phyloP scores from a whole-genome alignment of 1,284 basidiomycete species.

The Sanghuangporus baumii region DNA sequence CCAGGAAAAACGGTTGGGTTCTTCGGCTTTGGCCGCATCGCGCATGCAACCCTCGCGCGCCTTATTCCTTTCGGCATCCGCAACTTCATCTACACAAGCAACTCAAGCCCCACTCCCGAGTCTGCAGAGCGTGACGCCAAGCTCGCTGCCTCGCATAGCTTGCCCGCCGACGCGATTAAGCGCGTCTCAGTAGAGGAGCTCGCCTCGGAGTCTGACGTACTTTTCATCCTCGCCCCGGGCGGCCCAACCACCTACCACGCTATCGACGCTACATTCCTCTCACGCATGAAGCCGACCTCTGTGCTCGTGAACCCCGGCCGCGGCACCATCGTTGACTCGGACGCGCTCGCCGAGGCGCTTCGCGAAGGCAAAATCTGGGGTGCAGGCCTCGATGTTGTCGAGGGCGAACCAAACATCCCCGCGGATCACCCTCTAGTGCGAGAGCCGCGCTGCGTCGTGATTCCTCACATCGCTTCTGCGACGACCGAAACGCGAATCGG shows the following conservation, averaged over 20 bases:
- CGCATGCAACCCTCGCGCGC: constrained; percentile 73
- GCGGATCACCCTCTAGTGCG: constrained; percentile 76
- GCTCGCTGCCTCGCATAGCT: constrained; percentile 40
- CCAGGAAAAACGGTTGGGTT: constrained; percentile 58
- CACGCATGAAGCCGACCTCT: constrained; percentile 78
- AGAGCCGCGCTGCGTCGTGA: constrained; percentile 66
- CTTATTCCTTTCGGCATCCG: constrained; percentile 76
- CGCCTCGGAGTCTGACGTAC: constrained; percentile 69
- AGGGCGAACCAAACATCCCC: constrained; percentile 81
- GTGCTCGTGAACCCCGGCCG: constrained; percentile 79
- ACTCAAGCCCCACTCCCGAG: constrained; percentile 33
- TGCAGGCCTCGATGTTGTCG: constrained; percentile 91
- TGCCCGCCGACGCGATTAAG: constrained; percentile 41
- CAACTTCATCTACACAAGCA: constrained; percentile 60
- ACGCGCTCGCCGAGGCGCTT: constrained; percentile 81
- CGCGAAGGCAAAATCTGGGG: constrained; percentile 78
- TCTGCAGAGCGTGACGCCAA: constrained; percentile 45
- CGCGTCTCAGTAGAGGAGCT: constrained; percentile 61
- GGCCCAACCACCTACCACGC: constrained; percentile 69
- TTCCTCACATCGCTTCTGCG: constrained; percentile 91
- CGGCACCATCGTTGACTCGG: constrained; percentile 83
- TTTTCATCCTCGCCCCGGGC: constrained; percentile 83
- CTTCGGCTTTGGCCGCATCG: constrained; percentile 91
- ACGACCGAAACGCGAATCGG: constrained; percentile 79
- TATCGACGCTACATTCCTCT: constrained; percentile 68